Evolutionary conservation across 108 stramenopile species (phyloP), one percentile per base, ranked within the genome.

Genomic region (Parietichytrium sp.): DNA sequence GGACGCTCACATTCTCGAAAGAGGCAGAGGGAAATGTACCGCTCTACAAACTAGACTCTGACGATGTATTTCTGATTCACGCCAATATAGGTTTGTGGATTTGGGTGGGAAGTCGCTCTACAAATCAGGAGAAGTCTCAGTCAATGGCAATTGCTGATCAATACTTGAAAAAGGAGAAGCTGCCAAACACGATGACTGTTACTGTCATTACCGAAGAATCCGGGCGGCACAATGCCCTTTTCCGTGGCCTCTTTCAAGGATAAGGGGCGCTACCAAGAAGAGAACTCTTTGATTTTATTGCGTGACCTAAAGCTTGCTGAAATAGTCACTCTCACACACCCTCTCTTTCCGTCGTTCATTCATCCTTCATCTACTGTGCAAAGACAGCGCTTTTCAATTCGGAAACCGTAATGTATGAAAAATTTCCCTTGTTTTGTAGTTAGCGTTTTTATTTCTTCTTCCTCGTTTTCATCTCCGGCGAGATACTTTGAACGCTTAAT

Each of bases 51-150:
- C 85, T 89, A 12, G 72, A 48, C 47, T 83, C 89, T 16, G 51
- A 86, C 72, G 90, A 92, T 55, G 92, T 93, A 10, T 93, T 86
- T 80, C 52, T 95, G 10, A 55, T 95, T 29, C 92, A 94, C 82
- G 85, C 86, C 48, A 92, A 92, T 26, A 87, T 83, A 83, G 85
- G 91, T 51, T 42, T 93, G 18, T 93, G 87, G 84, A 50, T 93
- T 30, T 95, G 93, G 93, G 80, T 94, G 52, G 94, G 94, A 20
- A 3, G 13, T 30, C 13, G 81, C 42, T 51, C 84, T 38, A 72
- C 55, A 4, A 18, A 33, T 30, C 42, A 72, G 20, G 55, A 72
- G 38, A 30, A 38, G 36, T 33, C 55, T 4, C 42, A 30, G 36
- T 30, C 15, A n/a, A 72, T 72, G 55, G 7, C 20, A 30, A 38